Conservation (phyloP, 2,329 filamentous ascomycete genomes). For the Alternaria infectoria region DNA sequence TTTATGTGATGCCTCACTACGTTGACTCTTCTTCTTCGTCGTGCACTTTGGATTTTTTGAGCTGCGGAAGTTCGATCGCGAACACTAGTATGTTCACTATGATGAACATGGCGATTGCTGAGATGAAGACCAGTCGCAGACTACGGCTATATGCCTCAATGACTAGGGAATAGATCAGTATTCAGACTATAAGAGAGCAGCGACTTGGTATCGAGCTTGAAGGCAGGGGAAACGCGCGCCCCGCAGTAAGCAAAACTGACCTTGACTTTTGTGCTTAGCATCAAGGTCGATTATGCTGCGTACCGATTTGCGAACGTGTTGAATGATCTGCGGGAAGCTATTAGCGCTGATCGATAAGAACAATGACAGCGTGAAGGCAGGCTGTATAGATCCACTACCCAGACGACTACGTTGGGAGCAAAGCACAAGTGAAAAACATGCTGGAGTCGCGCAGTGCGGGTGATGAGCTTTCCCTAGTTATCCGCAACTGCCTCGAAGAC, state of each 20-base stretch:
- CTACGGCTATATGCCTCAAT: conserved; percentile 49
- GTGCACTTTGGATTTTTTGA: conserved; percentile 27
- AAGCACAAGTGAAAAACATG: background rate
- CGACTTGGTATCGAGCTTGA: background rate
- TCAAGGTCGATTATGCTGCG: conserved; percentile 56
- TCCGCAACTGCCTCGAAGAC: background rate
- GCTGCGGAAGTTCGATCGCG: conserved; percentile 61
- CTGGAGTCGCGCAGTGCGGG: background rate
- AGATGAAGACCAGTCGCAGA: conserved; percentile 52
- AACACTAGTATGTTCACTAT: conserved; percentile 58
- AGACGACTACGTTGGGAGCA: background rate
- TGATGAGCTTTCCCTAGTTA: background rate
- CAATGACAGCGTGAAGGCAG: background rate
- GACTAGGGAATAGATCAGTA: conserved; percentile 35
- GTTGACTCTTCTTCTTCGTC: conserved; percentile 6
- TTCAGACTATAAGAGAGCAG: conserved; percentile 22
- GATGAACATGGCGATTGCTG: conserved; percentile 55
- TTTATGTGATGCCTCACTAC: background rate
- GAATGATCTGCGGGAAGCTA: conserved; percentile 45
- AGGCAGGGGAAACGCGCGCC: too few species aligned
- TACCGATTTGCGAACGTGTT: conserved; percentile 59
- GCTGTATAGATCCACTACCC: background rate
- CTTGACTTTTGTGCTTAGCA: conserved; percentile 55
- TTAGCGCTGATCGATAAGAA: conserved; percentile 5
- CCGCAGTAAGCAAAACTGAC: conserved; percentile 30